Base-by-base conservation (phyloP, 2,329 filamentous ascomycete species). In the Colletotrichum orchidophilum region DNA sequence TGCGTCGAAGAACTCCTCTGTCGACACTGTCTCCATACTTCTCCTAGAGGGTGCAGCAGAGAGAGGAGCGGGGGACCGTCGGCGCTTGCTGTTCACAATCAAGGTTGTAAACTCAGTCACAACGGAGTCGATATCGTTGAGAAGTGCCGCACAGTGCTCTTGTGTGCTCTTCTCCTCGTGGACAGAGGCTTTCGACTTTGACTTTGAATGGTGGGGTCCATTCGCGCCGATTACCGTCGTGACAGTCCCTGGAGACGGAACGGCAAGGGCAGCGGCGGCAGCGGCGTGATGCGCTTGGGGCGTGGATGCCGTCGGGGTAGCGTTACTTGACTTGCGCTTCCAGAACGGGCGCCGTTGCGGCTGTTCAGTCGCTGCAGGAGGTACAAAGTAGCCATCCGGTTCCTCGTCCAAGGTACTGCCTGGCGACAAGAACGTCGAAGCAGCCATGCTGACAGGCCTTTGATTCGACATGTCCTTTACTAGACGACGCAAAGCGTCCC, bases 1-100 rank as follows among this genome's bases (percentile, higher is more conserved):
- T 1, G 96, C 96, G 79, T 99, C 96, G 76, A 98, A 99, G 82
- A 98, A 99, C 79, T 98, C 96, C 67, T 97, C 94, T 1, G 93
- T 92, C 26, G 88, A 88, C 33, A 91, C 87, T 0, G 95, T 97
- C 73, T 97, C 95, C 64, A 97, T 89, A 77, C 95, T 97, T 77
- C 88, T 86, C 46, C 87, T 83, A 9, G 84, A 83, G 4, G 55
- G 61, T 0, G 80, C 79, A 61, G 75, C 80, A 8, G 90, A 86
- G 24, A 82, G 76, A 6, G 91, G 86, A 13, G 83, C 80, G 6
- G 87, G 87, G 65, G 89, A 82, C 53, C 95, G 90, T 60, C 95
- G 88, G 49, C 93, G 90, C 80, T 96, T 97, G 82, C 91, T 97
- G 77, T 93, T 93, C 8, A 88, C 83, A 63, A 98, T 87, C 11